Base-by-base conservation (phyloP, 306 rosid species). In the Lotus japonicus region DNA sequence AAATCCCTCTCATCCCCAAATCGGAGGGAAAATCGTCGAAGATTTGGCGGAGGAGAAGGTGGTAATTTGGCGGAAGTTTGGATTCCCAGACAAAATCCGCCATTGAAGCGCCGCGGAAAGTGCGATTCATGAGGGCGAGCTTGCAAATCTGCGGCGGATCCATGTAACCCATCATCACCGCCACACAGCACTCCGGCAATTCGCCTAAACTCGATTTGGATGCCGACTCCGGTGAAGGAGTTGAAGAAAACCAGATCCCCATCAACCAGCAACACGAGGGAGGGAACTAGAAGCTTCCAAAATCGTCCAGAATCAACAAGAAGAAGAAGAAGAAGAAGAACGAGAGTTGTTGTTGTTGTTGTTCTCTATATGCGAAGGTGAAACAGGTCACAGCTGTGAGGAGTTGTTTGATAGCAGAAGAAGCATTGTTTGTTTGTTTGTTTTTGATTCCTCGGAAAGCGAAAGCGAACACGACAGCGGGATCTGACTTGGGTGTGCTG, bases 1-100 rank as follows among this genome's bases (percentile, higher is more conserved):
- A 94, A 71, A 90, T 84, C 58, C 76, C 95, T 65, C 96, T 80
- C 57, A 84, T 94, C 7, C 89, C 75, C 82, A 81, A 63, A 66
- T 64, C 55, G n/a, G 35, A 53, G 7, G 77, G 72, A 9, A 79
- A 78, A 71, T 71, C 84, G 6, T 83, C 56, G 51, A 88, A 76
- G 17, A 94, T 72, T 21, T 73, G 68, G 0, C 46, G 64, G 2
- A 81, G 19, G 35, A 94, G 80, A 52, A 49, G 16, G 15, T 68
- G 16, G 66, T 81, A 90, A 80, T 94, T 94, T 1, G 84, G 26
- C 0, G 97, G 99, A 11, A 94, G 77, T 64, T 94, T 94, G 9
- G 97, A 87, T 33, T 94, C 96, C 99, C 97, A 94, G 19, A 94
- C 87, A 44, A 85, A 90, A 84, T 94, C 96, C 0, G 99, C 95